Evolutionary conservation across 768 basidiomycete species (phyloP), one percentile per base, ranked within the genome.

Genomic region (Rubroboletus pulcherrimus): DNA sequence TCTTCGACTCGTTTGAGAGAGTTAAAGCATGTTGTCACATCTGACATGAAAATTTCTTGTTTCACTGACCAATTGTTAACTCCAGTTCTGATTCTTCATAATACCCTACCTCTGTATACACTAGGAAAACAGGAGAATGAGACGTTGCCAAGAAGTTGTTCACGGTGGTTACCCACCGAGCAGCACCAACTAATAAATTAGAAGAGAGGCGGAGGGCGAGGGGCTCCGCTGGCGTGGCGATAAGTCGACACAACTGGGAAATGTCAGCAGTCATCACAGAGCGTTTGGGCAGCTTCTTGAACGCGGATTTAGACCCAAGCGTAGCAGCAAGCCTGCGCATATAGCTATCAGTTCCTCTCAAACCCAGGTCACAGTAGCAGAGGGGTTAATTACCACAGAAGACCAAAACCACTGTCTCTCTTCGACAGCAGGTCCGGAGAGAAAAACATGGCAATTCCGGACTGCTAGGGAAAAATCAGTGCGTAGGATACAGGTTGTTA

Each of bases 241-340:
- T 93, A 38, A 93, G 78, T 37, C 78, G 81, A 68, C 93, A 96
- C 65, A 95, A 72, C 69, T 89, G 81, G 34, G 83, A 71, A 44
- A 96, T 92, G 69, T 96, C 87, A 35, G 92, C 91, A 4, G 83
- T 85, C 62, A 91, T 75, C n/a, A 95, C 86, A 51, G 90, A 89
- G 59, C 86, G 84, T 69, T 83, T 87, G 4, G 91, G 87, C 5
- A 96, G 75, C 64, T 87, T 93, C 65, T 83, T 91, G 72, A 93
- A 89, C 14, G 84, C 81, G n/a, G 90, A 89, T 73, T 86, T 89
- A 8, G 92, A 86, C 40, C 93, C 93, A 24, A 95, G 76, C 1
- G 93, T 96, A 2, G 93, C 93, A 8, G 91, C 91, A 24, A 96
- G 83, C 93, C 93, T 96, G 55, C 31, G 47, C 57, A 56, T 55